Base-by-base conservation (phyloP, 371 early-diverging fungal genomes). In the Enterospora canceri region DNA sequence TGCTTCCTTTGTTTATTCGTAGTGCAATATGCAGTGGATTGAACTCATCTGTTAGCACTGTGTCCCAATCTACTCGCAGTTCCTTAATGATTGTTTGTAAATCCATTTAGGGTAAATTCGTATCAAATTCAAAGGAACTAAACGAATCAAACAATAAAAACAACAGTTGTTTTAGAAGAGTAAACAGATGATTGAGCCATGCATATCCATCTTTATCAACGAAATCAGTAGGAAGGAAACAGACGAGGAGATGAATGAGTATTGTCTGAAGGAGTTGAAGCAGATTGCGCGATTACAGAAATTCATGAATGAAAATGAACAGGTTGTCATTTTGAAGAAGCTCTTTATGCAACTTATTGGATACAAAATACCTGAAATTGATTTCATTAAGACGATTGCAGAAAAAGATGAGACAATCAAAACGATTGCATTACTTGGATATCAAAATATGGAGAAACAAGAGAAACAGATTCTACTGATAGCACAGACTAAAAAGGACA, bases 51-150 rank as follows among this genome's bases (percentile, higher is more conserved):
- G 61, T 58, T 40, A 74, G 34, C n/a, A 71, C 49, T 1, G 58
- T 58, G 21, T 77, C 77, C 75, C 75, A 74, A 32, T 77, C 77
- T 30, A 77, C 74, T 46, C 62, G 65, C 23, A 77, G 53, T 60
- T 77, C 77, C 30, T 70, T 70, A 30, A 77, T 34, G 8, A 76
- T 21, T 19, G 62, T 29, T 29, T 73, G 55, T 16, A 34, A 51
- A 4, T 73, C 72, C 30, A 65, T 56, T 70, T 69, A 69, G 48
- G 57, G 68, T 50, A 35, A 31, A 32, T 54, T 19, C 1, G n/a
- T 34, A 35, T 21, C 23, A 23, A 23, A 26, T 8, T 1, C 26
- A 28, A 56, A 56, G n/a, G n/a, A n/a, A n/a, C n/a, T n/a, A n/a
- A n/a, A n/a, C n/a, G n/a, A n/a, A n/a, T n/a, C n/a, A n/a, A n/a